Percentiles rank a stretch among this genome's conserved stretches.
These are phyloP conservation scores for Halophytophthora batemanensis DNA, from an alignment of 352 stramenopile species.

Conservation along the genomic window DNA sequence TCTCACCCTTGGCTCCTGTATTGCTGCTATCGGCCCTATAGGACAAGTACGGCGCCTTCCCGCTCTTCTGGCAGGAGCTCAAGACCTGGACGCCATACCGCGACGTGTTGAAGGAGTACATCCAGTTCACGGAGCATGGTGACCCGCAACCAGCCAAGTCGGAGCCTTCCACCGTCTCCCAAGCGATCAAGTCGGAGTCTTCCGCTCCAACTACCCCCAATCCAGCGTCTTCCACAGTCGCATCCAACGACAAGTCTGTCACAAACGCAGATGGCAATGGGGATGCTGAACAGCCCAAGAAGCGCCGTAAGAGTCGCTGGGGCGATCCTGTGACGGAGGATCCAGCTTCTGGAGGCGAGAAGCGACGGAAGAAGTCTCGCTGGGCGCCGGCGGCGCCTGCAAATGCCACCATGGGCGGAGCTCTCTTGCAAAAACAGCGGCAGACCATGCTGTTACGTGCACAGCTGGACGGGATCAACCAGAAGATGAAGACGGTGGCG, in stretches of 20 bases:
- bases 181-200: conserved; percentile 4
- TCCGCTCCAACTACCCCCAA: conserved; percentile 1
- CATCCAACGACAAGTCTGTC: neutral
- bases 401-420: conserved; percentile 38
- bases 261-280: conserved; percentile 1
- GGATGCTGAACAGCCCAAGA: conserved; percentile 56
- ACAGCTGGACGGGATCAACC: conserved; percentile 70
- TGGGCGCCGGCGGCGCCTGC: conserved; percentile 57
- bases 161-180: conserved; percentile 8
- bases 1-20: too few species aligned
- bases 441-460: conserved; percentile 68
- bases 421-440: conserved; percentile 60
- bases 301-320: conserved; percentile 85
- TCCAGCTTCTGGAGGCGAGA: conserved; percentile 35
- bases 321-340: conserved; percentile 53
- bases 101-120: conserved; percentile 88
- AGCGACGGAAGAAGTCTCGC: conserved; percentile 74
- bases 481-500: conserved; percentile 75
- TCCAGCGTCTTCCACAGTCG: neutral
- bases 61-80: conserved; percentile 94
- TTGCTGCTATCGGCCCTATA: too few species aligned
- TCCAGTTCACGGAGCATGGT: conserved; percentile 70
- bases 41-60: conserved; percentile 88
- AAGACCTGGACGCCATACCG: conserved; percentile 92
- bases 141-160: conserved; percentile 9